Evolutionary conservation across 371 early-diverging fungal genomes (phyloP).

Genomic region (Mortierella sp.): DNA sequence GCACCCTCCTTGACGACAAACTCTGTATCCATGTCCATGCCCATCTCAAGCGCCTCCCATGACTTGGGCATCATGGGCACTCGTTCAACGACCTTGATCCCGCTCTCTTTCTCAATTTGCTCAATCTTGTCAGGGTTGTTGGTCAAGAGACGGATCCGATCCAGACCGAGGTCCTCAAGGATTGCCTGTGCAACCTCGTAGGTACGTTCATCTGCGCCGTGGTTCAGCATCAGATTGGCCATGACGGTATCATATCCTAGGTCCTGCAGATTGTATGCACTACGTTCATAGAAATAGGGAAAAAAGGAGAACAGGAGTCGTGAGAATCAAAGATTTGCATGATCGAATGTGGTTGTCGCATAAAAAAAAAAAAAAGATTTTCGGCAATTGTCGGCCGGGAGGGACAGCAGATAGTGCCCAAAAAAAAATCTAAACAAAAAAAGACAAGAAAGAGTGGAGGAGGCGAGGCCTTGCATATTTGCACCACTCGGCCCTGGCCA

Average conservation of each 20-base stretch:
- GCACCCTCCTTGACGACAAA: conserved; percentile 49
- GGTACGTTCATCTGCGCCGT: conserved; percentile 91
- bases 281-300: conserved; percentile 32
- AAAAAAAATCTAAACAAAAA: too few relatives aligned
- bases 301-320: neutral
- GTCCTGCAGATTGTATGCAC: conserved; percentile 97
- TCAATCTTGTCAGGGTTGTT: conserved; percentile 96
- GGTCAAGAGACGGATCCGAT: conserved; percentile 83
- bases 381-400: too few relatives aligned
- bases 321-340: neutral
- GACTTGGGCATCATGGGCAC: conserved; percentile 91
- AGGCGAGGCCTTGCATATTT: too few relatives aligned
- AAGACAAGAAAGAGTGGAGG: too few relatives aligned
- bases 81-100: conserved; percentile 80
- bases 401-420: too few relatives aligned
- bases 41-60: conserved; percentile 60
- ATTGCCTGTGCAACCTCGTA: conserved; percentile 95
- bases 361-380: neutral
- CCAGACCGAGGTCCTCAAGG: conserved; percentile 80
- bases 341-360: neutral
- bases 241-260: conserved; percentile 94
- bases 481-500: too few relatives aligned
- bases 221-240: conserved; percentile 90
- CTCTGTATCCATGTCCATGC: conserved; percentile 14
- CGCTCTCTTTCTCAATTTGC: conserved; percentile 74